These are phyloP conservation scores for Penicillium sp. DNA, from an alignment of 2,329 filamentous ascomycete species.

Conservation along the genomic window DNA sequence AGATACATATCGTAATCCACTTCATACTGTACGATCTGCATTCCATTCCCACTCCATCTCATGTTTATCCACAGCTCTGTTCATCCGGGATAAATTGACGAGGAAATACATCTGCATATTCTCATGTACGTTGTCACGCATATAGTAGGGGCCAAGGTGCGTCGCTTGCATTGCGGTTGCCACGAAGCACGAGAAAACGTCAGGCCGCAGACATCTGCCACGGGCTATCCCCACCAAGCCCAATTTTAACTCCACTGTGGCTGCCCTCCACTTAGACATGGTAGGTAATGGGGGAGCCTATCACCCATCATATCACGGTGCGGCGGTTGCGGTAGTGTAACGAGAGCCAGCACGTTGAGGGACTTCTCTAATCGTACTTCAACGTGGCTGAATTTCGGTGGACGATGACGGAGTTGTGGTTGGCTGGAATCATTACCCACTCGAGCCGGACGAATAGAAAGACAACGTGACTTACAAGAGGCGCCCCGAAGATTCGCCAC, in stretches of 20 bases:
- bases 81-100: neutral
- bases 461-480: neutral
- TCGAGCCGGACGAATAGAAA: conserved; percentile 6
- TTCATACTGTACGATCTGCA: conserved; percentile 2
- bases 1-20: neutral
- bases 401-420: neutral
- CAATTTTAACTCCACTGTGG: conserved; percentile 11
- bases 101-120: conserved; percentile 9
- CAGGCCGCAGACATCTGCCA: conserved; percentile 5
- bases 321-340: neutral
- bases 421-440: neutral
- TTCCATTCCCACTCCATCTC: neutral
- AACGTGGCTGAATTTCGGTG: neutral
- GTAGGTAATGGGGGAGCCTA: neutral
- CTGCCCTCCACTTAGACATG: neutral
- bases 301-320: neutral
- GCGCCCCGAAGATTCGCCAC: conserved; percentile 11
- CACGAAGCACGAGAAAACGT: neutral
- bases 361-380: neutral
- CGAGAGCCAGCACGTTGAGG: neutral
- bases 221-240: conserved; percentile 4
- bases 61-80: neutral
- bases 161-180: neutral
- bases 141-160: neutral
- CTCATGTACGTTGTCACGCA: neutral